These are phyloP conservation scores for Anisogramma anomala DNA, from an alignment of 2,329 filamentous ascomycete genomes.

Conservation along the genomic window DNA sequence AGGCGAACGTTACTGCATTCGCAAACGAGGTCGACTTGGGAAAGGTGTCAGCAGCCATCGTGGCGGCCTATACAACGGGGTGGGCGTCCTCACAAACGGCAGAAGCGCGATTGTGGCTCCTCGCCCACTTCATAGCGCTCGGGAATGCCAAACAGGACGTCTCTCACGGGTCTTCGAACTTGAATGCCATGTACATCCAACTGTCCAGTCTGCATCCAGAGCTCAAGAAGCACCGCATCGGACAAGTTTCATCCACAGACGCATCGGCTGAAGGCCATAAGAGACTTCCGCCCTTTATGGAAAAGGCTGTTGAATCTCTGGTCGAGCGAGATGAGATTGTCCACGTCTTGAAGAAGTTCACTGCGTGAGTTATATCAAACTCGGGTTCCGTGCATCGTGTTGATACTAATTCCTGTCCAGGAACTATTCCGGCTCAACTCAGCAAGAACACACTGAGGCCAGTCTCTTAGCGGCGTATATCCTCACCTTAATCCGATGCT, in stretches of 20 bases:
- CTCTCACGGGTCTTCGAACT: slow-evolving; percentile 28
- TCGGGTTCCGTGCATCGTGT: not conserved
- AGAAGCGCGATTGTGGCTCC: slow-evolving; percentile 46
- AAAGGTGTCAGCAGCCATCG: slow-evolving; percentile 31
- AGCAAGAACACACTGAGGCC: slow-evolving; percentile 43
- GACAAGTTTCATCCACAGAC: slow-evolving; percentile 24
- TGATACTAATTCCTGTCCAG: slow-evolving; percentile 14
- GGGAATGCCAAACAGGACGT: slow-evolving; percentile 28
- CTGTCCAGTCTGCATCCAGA: slow-evolving; percentile 40
- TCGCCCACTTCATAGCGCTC: slow-evolving; percentile 55
- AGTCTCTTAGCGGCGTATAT: slow-evolving; percentile 76
- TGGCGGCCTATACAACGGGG: slow-evolving; percentile 23
- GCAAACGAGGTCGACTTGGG: slow-evolving; percentile 28
- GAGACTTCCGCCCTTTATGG: slow-evolving; percentile 45
- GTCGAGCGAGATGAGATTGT: slow-evolving; percentile 67
- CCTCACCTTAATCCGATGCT: slow-evolving; percentile 72
- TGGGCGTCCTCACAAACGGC: slow-evolving; percentile 21
- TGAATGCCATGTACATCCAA: slow-evolving; percentile 43
- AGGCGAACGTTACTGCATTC: slow-evolving; percentile 27
- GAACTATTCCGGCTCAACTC: slow-evolving; percentile 20
- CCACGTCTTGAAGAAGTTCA: slow-evolving; percentile 38
- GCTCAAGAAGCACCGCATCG: slow-evolving; percentile 37
- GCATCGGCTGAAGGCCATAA: slow-evolving; percentile 18
- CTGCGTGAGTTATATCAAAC: slow-evolving; percentile 23
- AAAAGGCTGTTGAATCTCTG: slow-evolving; percentile 54